These are phyloP conservation scores for Penicillium robsamsonii DNA, from an alignment of 495 filamentous ascomycete genomes.

Conservation along the genomic window DNA sequence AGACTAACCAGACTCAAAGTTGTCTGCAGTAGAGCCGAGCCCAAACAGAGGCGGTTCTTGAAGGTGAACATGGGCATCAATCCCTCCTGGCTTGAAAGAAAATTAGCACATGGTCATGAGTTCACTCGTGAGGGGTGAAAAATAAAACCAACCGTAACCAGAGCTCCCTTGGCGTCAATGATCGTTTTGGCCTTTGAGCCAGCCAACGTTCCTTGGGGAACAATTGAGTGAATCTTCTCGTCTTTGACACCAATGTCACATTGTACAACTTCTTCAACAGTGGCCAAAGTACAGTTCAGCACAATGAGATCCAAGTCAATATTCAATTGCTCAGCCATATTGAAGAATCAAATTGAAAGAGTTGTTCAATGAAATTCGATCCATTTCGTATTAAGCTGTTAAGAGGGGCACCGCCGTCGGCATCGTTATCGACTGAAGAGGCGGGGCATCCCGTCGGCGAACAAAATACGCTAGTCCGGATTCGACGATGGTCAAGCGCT, in stretches of 20 bases:
- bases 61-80: neutral
- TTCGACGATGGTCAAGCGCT: no score
- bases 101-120: neutral
- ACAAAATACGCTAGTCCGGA: neutral
- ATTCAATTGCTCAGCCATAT: neutral
- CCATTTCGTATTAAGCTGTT: neutral
- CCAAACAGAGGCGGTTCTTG: neutral
- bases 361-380: neutral
- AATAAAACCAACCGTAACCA: neutral
- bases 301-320: neutral
- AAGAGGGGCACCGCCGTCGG: neutral
- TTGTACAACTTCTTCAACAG: neutral
- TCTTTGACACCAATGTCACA: neutral
- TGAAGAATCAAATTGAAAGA: neutral
- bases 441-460: neutral
- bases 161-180: neutral
- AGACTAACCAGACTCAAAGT: neutral
- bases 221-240: neutral
- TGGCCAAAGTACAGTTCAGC: neutral
- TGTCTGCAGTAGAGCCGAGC: neutral
- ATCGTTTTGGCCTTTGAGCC: neutral
- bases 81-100: neutral
- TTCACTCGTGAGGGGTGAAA: neutral
- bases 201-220: neutral
- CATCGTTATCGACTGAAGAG: neutral